Evolutionary conservation across 2,329 filamentous ascomycete species (phyloP).

Genomic region (Bipolaris bicolor): DNA sequence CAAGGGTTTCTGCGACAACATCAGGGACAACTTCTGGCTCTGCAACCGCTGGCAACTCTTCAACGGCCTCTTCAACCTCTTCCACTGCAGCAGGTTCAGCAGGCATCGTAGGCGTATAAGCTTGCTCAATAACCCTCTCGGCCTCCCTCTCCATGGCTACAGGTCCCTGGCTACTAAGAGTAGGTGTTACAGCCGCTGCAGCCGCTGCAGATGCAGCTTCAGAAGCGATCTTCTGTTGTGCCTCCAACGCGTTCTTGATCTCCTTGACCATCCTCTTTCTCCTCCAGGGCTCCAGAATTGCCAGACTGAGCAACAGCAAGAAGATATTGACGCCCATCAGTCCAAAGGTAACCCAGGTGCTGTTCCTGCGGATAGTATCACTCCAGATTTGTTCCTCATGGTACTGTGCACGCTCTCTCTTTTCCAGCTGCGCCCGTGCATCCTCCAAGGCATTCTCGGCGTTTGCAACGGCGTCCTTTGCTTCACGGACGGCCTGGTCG

Average conservation of each 20-base stretch:
- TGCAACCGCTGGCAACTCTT: constrained; percentile 14
- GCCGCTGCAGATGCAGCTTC: constrained; percentile 17
- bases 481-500: constrained; percentile 78
- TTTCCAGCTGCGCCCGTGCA: constrained; percentile 74
- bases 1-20: not conserved
- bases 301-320: constrained; percentile 82
- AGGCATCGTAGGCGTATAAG: not conserved
- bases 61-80: constrained; percentile 4
- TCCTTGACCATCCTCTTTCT: constrained; percentile 79
- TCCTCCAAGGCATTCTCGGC: constrained; percentile 83
- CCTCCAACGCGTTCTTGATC: constrained; percentile 55
- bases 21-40: constrained; percentile 11
- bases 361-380: constrained; percentile 93
- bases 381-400: constrained; percentile 99
- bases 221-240: constrained; percentile 33
- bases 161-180: constrained; percentile 3
- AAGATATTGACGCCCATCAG: constrained; percentile 96
- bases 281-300: constrained; percentile 92
- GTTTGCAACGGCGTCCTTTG: constrained; percentile 73
- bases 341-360: constrained; percentile 98
- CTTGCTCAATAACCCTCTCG: constrained; percentile 25
- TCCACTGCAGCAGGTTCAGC: constrained; percentile 5
- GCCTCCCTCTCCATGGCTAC: constrained; percentile 28
- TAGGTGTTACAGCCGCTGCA: constrained; percentile 9
- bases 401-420: constrained; percentile 86